phyloP scores from a whole-genome alignment of 2,329 filamentous ascomycete species.

The Talaromyces verruculosus region DNA sequence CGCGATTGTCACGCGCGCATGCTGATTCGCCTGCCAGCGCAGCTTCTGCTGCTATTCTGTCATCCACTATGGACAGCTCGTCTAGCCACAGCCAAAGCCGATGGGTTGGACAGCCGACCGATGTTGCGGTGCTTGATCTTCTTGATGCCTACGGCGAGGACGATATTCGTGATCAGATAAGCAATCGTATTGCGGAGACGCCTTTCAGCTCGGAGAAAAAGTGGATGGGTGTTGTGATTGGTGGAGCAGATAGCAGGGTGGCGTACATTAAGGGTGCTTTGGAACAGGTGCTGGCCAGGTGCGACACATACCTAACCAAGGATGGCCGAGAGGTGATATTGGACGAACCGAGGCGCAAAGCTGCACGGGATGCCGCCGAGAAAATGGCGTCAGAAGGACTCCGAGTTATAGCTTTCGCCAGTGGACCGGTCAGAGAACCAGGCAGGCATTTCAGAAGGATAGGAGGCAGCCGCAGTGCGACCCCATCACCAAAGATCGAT shows the following conservation, averaged over 20 bases:
- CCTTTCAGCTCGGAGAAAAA: constrained; percentile 97
- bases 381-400: constrained; percentile 86
- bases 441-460: constrained; percentile 46
- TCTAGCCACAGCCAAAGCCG: constrained; percentile 71
- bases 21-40: constrained; percentile 69
- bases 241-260: constrained; percentile 67
- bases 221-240: constrained; percentile 97
- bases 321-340: constrained; percentile 85
- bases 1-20: constrained; percentile 70
- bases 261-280: constrained; percentile 96
- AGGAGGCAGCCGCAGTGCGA: constrained; percentile 57
- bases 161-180: constrained; percentile 82
- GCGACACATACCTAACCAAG: constrained; percentile 83
- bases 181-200: constrained; percentile 77
- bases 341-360: constrained; percentile 70
- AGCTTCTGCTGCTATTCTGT: constrained; percentile 75
- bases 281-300: constrained; percentile 80
- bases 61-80: constrained; percentile 68
- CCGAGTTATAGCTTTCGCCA: constrained; percentile 89
- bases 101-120: constrained; percentile 95
- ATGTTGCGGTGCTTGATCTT: constrained; percentile 94
- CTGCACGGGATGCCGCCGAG: constrained; percentile 77
- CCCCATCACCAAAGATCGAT: constrained; percentile 35
- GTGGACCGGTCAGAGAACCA: constrained; percentile 64
- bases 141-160: constrained; percentile 88